Evolutionary conservation across 306 rosid species (phyloP).

Genomic region (Medicago arabica): DNA sequence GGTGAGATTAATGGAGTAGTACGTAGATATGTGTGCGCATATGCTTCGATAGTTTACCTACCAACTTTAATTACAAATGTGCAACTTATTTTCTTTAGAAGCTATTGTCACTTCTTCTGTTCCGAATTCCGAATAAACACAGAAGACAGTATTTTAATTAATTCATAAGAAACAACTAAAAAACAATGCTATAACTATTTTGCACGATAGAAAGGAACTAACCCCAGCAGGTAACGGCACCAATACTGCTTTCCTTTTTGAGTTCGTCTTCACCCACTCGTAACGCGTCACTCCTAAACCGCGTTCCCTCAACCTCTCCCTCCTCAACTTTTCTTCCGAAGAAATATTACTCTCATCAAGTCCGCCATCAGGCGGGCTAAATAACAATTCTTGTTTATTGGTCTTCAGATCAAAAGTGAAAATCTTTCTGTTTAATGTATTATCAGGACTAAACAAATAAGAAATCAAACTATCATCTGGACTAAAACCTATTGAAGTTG

Average conservation of each 20-base stretch:
- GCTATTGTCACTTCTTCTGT: no score
- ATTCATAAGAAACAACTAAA: conserved; percentile 22
- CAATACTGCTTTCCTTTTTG: conserved; percentile 68
- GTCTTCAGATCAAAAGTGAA: conserved; percentile 69
- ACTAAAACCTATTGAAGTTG: conserved; percentile 83
- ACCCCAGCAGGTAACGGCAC: conserved; percentile 99
- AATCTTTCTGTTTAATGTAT: conserved; percentile 70
- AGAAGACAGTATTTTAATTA: no score
- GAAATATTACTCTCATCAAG: conserved; percentile 89
- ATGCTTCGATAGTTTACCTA: no score
- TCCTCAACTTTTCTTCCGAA: conserved; percentile 87
- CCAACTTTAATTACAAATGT: no score
- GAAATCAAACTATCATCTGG: conserved; percentile 73
- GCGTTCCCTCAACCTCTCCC: conserved; percentile 95
- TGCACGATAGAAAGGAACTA: conserved; percentile 46
- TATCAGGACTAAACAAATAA: conserved; percentile 82
- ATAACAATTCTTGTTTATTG: conserved; percentile 64
- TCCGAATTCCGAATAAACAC: no score
- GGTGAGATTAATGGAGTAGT: no score
- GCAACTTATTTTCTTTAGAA: no score
- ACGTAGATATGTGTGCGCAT: no score
- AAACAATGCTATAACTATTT: conserved; percentile 2
- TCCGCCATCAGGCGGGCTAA: conserved; percentile 92
- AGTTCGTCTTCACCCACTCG: conserved; percentile 87
- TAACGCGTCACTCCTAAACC: conserved; percentile 94